Base-by-base conservation (phyloP, 164 flowering plant species). In the Chimonanthus salicifolius region DNA sequence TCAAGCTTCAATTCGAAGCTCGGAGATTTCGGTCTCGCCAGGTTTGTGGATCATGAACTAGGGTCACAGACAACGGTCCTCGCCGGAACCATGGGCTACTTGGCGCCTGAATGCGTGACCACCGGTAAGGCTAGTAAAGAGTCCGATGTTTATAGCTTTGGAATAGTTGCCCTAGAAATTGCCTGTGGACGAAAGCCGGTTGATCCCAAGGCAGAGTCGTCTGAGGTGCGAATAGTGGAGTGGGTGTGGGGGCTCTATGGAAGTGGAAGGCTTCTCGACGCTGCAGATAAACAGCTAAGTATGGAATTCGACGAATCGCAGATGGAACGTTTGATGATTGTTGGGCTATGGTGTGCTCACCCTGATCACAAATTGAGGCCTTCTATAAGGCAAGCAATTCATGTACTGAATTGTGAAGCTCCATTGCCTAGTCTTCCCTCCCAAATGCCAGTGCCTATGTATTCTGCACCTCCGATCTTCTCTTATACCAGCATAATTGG, bases 221-320 rank as follows among this genome's bases (percentile, higher is more conserved):
- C 67, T 8, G 75, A 77, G 71, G 78, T 78, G 68, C 76, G 85
- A 66, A 64, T 88, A 21, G 80, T 85, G 43, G 85, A 84, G 68
- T 86, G 85, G 85, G 89, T 88, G 18, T 87, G 92, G 90, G 82
- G 76, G 9, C 78, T 80, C 1, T 85, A 86, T 60, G 88, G 86
- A 48, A 71, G 48, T 62, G 84, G 88, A 5, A 77, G 67, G 62
- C 51, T 87, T 21, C 67, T 79, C 6, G 84, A 83, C 60, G 87
- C 85, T 7, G 83, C 47, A 0, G 90, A 87, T 46, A 50, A 60
- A 54, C 72, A 80, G 66, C 54, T 87, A 4, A 5, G 45, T 3
- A 46, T 0, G 5, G 83, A 79, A 0, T 84, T 75, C 62, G 82
- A 80, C 2, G 80, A 82, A 72, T 10, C 67, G 58, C 76, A 87